Evolutionary conservation across 768 basidiomycete species (phyloP).

Genomic region (Mycena kentingensis): DNA sequence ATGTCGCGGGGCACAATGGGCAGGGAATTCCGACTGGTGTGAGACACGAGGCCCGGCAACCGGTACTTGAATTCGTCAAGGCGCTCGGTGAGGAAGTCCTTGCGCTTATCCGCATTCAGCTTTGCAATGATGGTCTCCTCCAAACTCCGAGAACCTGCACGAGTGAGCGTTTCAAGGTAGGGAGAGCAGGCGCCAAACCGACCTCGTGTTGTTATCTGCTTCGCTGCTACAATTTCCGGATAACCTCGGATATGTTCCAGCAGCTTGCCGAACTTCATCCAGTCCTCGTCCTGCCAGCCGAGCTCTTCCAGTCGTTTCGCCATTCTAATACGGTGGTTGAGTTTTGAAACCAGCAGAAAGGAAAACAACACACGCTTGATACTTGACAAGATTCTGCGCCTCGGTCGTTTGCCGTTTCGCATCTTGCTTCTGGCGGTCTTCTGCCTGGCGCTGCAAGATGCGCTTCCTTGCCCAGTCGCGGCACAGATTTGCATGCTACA

Average conservation of each 20-base stretch:
- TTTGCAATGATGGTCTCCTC: conserved; percentile 5
- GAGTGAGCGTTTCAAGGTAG: neutral
- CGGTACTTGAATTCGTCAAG: neutral
- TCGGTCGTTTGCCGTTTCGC: neutral
- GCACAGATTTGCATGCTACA: conserved; percentile 10
- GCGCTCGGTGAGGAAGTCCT: neutral
- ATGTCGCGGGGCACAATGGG: neutral
- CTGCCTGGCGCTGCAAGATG: conserved; percentile 1
- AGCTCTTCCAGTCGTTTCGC: conserved; percentile 3
- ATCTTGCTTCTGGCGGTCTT: neutral
- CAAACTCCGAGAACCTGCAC: conserved; percentile 4
- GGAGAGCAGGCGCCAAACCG: neutral
- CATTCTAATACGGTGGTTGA: conserved; percentile 6
- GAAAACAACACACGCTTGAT: conserved; percentile 6
- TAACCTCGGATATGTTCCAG: neutral
- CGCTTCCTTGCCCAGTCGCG: conserved; percentile 5
- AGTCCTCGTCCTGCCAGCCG: conserved; percentile 14
- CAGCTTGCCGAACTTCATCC: conserved; percentile 7
- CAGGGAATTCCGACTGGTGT: neutral
- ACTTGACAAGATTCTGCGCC: neutral
- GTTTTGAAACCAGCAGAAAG: neutral
- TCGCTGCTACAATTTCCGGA: neutral
- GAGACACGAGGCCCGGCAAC: neutral
- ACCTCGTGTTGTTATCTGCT: conserved; percentile 2
- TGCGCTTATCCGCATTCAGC: conserved; percentile 8